phyloP scores from a whole-genome alignment of 345 rosid genomes.

The Rhodomyrtus tomentosa region DNA sequence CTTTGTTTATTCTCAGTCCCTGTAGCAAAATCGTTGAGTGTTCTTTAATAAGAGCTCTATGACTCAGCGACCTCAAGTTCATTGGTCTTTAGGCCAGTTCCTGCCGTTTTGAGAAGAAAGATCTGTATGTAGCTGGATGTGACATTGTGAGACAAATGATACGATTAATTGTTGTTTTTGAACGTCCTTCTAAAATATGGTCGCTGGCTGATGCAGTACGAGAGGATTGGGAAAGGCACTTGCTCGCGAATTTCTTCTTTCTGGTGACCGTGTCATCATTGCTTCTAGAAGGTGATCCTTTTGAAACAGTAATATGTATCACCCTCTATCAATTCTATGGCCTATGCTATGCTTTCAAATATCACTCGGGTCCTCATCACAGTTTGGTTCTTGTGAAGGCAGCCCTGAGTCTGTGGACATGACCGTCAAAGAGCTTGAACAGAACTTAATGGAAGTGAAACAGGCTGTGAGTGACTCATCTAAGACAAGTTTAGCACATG shows the following conservation, averaged over 20 bases:
- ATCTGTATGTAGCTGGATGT: not conserved
- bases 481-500: slow-evolving; percentile 33
- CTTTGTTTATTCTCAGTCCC: not conserved
- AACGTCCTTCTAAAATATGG: not conserved
- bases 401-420: slow-evolving; percentile 65
- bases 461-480: slow-evolving; percentile 27
- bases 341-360: not conserved
- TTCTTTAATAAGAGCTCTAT: not conserved
- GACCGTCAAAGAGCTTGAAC: slow-evolving; percentile 76
- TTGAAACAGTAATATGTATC: not conserved
- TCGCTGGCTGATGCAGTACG: slow-evolving; percentile 38
- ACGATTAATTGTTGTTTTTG: not conserved
- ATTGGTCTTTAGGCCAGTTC: not conserved
- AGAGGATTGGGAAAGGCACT: slow-evolving; percentile 97
- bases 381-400: slow-evolving; percentile 14
- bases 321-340: not conserved
- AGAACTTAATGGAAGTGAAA: slow-evolving; percentile 63
- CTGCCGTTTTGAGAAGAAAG: not conserved
- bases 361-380: not conserved
- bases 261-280: slow-evolving; percentile 79
- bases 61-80: not conserved
- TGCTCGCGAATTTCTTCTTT: slow-evolving; percentile 90
- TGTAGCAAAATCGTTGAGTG: not conserved
- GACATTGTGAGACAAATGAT: not conserved
- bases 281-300: slow-evolving; percentile 73